Percentiles rank a stretch among this genome's conserved stretches.
Conservation (phyloP, 345 rosid genomes). For the Populus davidiana region DNA sequence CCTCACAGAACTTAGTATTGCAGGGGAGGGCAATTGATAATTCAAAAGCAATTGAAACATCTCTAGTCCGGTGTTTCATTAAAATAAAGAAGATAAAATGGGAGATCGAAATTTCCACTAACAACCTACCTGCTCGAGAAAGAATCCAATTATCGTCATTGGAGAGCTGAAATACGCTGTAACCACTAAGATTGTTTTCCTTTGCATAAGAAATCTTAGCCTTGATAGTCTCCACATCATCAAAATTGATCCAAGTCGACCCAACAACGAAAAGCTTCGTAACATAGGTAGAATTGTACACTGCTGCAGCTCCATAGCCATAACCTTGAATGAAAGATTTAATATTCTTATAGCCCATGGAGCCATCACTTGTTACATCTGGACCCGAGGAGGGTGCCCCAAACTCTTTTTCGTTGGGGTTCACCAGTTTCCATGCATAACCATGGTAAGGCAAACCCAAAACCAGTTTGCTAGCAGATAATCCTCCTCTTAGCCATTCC, state of each 20-base stretch:
- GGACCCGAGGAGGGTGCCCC: conserved; percentile 14
- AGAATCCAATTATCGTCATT: conserved; percentile 46
- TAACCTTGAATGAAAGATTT: conserved; percentile 7
- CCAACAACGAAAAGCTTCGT: conserved; percentile 22
- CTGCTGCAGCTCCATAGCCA: conserved; percentile 20
- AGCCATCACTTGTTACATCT: conserved; percentile 7
- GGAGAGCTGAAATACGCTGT: conserved; percentile 26
- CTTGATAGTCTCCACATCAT: conserved; percentile 35
- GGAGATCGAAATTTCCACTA: too few relatives aligned
- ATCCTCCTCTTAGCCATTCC: conserved; percentile 28
- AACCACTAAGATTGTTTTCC: conserved; percentile 39
- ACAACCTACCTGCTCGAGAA: conserved; percentile 28
- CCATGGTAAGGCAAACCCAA: conserved; percentile 39
- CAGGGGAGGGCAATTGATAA: too few relatives aligned
- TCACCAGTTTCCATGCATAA: conserved; percentile 24
- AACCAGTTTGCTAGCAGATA: conserved; percentile 27
- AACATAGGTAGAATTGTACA: conserved; percentile 37
- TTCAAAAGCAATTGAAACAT: too few relatives aligned
- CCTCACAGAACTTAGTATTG: too few relatives aligned
- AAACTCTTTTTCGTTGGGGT: conserved; percentile 9
- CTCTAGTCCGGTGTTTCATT: too few relatives aligned
- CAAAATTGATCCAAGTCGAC: conserved; percentile 41
- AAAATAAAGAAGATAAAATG: too few relatives aligned
- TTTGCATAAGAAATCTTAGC: conserved; percentile 40
- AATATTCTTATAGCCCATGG: conserved; percentile 21